phyloP scores from a whole-genome alignment of 2,329 filamentous ascomycete genomes.

The Chaetomium strumarium region DNA sequence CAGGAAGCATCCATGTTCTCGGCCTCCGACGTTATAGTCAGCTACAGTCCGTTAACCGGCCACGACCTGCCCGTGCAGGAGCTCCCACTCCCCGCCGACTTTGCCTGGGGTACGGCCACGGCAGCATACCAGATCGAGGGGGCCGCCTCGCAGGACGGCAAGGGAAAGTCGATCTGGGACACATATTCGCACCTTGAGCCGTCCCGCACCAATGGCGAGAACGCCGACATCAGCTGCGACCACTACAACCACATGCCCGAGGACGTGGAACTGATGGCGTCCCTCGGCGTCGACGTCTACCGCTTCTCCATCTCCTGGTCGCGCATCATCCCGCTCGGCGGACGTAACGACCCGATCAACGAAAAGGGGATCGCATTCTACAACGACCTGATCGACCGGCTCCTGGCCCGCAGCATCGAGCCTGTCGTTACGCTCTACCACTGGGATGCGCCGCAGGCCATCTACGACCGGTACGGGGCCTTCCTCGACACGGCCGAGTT shows the following conservation, averaged over 20 bases:
- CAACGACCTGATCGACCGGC: constrained; percentile 69
- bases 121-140: constrained; percentile 74
- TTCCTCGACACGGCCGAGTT: constrained; percentile 77
- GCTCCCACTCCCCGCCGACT: not conserved
- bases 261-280: constrained; percentile 72
- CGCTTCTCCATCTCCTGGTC: constrained; percentile 84
- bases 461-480: constrained; percentile 77
- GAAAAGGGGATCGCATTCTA: constrained; percentile 73
- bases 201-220: constrained; percentile 62
- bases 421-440: constrained; percentile 82
- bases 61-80: not conserved
- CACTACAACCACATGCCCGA: constrained; percentile 74
- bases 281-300: constrained; percentile 66
- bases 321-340: constrained; percentile 79
- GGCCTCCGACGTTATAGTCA: not conserved
- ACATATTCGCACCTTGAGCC: constrained; percentile 59
- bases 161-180: constrained; percentile 82
- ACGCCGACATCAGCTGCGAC: constrained; percentile 75
- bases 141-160: constrained; percentile 65
- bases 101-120: not conserved
- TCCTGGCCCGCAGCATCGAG: constrained; percentile 68
- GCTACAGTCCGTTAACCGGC: not conserved
- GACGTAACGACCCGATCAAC: constrained; percentile 76
- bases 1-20: not conserved
- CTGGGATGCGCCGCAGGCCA: constrained; percentile 76